Percentiles rank a stretch among this genome's conserved stretches.
These are phyloP conservation scores for Cryphonectria carpinicola DNA, from an alignment of 2,329 filamentous ascomycete genomes.

Conservation along the genomic window DNA sequence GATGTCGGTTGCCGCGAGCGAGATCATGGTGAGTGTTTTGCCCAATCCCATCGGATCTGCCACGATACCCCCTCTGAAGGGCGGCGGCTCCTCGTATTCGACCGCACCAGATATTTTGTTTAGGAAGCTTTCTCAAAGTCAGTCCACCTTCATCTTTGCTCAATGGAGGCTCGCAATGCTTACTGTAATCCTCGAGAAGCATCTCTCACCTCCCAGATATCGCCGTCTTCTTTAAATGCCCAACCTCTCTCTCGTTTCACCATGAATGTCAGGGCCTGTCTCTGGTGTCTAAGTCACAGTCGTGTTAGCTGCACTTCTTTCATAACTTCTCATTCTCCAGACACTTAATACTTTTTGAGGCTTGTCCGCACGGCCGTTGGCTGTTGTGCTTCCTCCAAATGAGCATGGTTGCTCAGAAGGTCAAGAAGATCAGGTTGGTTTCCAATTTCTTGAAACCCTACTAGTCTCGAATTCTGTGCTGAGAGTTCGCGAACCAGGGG, in stretches of 20 bases:
- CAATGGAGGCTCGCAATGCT: background rate
- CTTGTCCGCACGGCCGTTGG: slow-evolving; percentile 34
- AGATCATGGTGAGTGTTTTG: slow-evolving; percentile 50
- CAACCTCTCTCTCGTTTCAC: slow-evolving; percentile 43
- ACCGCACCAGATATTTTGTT: slow-evolving; percentile 39
- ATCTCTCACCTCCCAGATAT: slow-evolving; percentile 41
- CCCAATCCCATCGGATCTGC: slow-evolving; percentile 53
- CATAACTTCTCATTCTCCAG: background rate
- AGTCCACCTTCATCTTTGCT: background rate
- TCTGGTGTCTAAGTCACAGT: slow-evolving; percentile 45
- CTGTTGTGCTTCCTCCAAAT: slow-evolving; percentile 38
- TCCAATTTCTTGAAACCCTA: background rate
- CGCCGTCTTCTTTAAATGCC: slow-evolving; percentile 35
- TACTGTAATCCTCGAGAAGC: slow-evolving; percentile 32
- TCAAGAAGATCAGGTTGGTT: slow-evolving; percentile 13
- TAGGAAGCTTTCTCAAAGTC: slow-evolving; percentile 35
- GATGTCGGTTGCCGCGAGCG: slow-evolving; percentile 41
- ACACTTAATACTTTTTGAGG: slow-evolving; percentile 33
- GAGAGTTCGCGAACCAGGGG: background rate
- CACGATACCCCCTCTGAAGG: slow-evolving; percentile 49
- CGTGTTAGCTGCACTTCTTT: background rate
- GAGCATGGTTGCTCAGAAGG: slow-evolving; percentile 31
- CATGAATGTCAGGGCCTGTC: slow-evolving; percentile 50
- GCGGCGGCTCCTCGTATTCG: slow-evolving; percentile 38
- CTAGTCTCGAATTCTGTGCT: background rate